Percentiles rank a stretch among this genome's conserved stretches.
Evolutionary conservation across 1,284 basidiomycete species (phyloP).

Genomic region (Ganoderma meredithae): DNA sequence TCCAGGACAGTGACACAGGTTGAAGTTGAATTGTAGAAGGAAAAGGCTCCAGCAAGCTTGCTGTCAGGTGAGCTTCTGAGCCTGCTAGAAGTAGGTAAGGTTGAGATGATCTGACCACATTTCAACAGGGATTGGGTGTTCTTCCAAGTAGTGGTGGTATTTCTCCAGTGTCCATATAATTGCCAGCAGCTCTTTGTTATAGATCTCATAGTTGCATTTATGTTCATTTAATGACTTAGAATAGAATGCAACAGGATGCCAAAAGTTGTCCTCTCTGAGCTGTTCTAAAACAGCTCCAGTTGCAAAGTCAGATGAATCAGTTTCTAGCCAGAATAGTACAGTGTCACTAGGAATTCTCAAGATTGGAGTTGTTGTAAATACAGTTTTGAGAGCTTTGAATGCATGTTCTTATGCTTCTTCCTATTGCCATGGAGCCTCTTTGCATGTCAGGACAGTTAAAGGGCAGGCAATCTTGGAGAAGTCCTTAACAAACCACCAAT

Average conservation of each 20-base stretch:
- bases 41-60: slow-evolving; percentile 51
- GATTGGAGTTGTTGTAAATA: not conserved
- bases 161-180: slow-evolving; percentile 40
- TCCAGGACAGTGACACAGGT: slow-evolving; percentile 36
- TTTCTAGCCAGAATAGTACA: not conserved
- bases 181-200: slow-evolving; percentile 47
- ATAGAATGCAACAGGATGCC: slow-evolving; percentile 23
- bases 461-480: too few species aligned
- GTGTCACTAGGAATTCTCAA: slow-evolving; percentile 1
- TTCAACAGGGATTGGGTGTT: slow-evolving; percentile 14
- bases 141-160: slow-evolving; percentile 44
- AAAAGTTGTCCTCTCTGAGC: slow-evolving; percentile 18
- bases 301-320: too few species aligned
- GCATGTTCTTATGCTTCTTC: slow-evolving; percentile 27
- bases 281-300: slow-evolving; percentile 22
- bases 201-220: too few species aligned
- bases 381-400: slow-evolving; percentile 19
- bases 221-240: slow-evolving; percentile 15
- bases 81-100: not conserved
- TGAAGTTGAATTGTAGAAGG: slow-evolving; percentile 47
- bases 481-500: too few species aligned
- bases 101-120: not conserved
- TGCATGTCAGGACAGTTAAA: too few species aligned
- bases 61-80: slow-evolving; percentile 38
- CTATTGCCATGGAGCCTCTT: slow-evolving; percentile 33